Evolutionary conservation across 495 filamentous ascomycete species (phyloP).

Genomic region (Sordaria brevicollis): DNA sequence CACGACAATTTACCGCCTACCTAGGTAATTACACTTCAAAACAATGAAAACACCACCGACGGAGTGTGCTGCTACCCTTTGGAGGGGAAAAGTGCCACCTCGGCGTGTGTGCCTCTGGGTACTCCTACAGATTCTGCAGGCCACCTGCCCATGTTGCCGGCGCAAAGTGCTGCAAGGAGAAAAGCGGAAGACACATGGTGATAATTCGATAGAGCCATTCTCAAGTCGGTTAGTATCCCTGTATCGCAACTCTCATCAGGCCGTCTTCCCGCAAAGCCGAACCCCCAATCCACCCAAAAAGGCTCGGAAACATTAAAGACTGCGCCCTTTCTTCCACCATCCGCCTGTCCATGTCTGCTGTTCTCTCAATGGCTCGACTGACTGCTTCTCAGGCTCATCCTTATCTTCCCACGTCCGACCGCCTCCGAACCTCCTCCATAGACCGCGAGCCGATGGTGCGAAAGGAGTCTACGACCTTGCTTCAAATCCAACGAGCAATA

Average conservation of each 20-base stretch:
- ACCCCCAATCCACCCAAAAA: not conserved
- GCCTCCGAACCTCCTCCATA: not conserved
- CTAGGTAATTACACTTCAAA: too few relatives aligned
- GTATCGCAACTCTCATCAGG: not conserved
- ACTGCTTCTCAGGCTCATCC: not conserved
- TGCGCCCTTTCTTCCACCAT: not conserved
- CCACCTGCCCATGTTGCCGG: not conserved
- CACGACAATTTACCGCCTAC: too few relatives aligned
- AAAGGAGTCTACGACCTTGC: not conserved
- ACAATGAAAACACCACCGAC: not conserved
- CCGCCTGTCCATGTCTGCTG: not conserved
- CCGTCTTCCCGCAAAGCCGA: not conserved
- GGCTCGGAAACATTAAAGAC: not conserved
- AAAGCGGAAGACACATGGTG: not conserved
- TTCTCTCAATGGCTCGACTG: not conserved
- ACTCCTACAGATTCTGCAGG: conserved; percentile 2
- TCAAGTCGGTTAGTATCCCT: not conserved
- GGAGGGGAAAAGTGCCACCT: not conserved
- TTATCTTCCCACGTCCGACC: not conserved
- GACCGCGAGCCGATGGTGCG: not conserved
- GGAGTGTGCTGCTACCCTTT: not conserved
- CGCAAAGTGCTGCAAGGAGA: not conserved
- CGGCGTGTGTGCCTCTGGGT: too few relatives aligned
- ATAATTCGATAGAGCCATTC: not conserved
- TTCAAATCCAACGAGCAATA: not conserved